phyloP scores from a whole-genome alignment of 169 alveolate species.

The Eimeria necatrix region DNA sequence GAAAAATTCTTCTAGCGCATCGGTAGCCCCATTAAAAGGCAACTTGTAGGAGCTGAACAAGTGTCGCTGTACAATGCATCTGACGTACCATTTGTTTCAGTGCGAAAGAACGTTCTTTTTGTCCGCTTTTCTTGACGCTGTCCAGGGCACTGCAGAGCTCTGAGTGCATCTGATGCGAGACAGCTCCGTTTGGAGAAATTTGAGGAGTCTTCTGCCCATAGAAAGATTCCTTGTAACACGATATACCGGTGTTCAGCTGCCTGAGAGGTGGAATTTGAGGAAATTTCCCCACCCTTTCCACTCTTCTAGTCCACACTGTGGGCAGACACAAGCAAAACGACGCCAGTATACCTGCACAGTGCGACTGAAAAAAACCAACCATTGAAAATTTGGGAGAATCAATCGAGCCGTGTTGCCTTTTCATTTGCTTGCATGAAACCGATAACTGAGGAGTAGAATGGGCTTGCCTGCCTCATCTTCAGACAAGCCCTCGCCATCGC shows the following conservation, averaged over 20 bases:
- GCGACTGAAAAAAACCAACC: background rate
- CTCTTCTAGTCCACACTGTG: slow-evolving; percentile 18
- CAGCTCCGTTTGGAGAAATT: background rate
- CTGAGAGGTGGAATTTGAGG: background rate
- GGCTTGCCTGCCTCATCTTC: slow-evolving; percentile 81
- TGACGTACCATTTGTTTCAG: too few relatives aligned
- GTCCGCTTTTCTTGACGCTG: too few relatives aligned
- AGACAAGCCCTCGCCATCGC: slow-evolving; percentile 83
- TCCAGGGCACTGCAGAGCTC: background rate
- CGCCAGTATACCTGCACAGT: too few relatives aligned
- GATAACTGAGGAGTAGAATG: background rate
- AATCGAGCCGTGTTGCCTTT: background rate
- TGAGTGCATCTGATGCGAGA: background rate
- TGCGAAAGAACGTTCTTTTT: too few relatives aligned
- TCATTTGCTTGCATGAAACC: background rate
- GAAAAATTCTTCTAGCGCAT: too few relatives aligned
- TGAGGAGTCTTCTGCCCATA: background rate
- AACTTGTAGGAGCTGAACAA: too few relatives aligned
- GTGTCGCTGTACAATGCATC: too few relatives aligned
- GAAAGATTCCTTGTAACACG: background rate
- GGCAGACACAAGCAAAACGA: background rate
- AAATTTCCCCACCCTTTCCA: slow-evolving; percentile 6
- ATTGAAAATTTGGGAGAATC: background rate
- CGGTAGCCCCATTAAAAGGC: too few relatives aligned
- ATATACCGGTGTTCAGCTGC: background rate